phyloP scores from a whole-genome alignment of 352 stramenopile species.

The Phytophthora fragariaefolia region DNA sequence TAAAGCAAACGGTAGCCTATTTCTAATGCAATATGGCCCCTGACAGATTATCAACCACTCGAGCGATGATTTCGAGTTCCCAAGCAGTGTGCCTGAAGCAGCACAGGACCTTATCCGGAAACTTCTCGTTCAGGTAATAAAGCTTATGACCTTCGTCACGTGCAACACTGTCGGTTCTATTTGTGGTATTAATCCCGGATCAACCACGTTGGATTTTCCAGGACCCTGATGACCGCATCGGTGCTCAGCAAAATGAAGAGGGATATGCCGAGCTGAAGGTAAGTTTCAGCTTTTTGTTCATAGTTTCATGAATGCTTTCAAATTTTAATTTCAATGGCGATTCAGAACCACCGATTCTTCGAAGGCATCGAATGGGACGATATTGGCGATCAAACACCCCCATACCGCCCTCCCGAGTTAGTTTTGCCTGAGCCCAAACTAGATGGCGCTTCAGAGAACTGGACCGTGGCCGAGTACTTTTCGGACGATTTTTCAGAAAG shows the following conservation, averaged over 20 bases:
- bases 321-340: conserved; percentile 4
- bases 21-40: too few relatives aligned
- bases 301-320: not conserved
- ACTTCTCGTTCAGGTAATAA: conserved; percentile 70
- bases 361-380: conserved; percentile 77
- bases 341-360: conserved; percentile 82
- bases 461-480: conserved; percentile 85
- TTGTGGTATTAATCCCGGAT: not conserved
- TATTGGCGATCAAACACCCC: conserved; percentile 56
- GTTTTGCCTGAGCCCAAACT: conserved; percentile 68
- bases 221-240: conserved; percentile 70
- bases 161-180: not conserved
- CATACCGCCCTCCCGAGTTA: conserved; percentile 63
- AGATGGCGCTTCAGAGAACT: conserved; percentile 80
- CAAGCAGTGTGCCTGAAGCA: conserved; percentile 63
- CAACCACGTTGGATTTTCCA: conserved; percentile 4
- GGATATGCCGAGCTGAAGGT: conserved; percentile 78
- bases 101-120: conserved; percentile 78
- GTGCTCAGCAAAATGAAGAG: conserved; percentile 69
- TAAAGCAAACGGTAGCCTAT: too few relatives aligned
- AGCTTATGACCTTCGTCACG: not conserved
- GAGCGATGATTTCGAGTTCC: conserved; percentile 81
- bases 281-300: not conserved
- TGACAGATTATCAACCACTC: conserved; percentile 83
- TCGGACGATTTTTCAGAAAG: conserved; percentile 83